Percentiles rank a stretch among this genome's conserved stretches.
Evolutionary conservation across 116 monocot genomes (phyloP).

Genomic region (Papilionanthe hybrid): DNA sequence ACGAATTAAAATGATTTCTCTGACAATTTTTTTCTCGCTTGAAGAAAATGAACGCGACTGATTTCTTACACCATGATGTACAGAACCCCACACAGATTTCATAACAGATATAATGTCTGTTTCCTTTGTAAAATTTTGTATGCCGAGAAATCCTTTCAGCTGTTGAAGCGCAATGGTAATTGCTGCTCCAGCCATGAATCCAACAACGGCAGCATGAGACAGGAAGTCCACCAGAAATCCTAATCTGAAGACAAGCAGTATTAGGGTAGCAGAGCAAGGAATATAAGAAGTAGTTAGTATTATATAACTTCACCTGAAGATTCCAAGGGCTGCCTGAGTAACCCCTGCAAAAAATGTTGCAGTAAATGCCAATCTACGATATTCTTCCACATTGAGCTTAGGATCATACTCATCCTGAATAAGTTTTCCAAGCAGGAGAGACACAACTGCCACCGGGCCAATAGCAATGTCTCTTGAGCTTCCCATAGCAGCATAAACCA

Average conservation of each 20-base stretch:
- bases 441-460: constrained; percentile 93
- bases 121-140: constrained; percentile 63
- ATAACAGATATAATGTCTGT: constrained; percentile 75
- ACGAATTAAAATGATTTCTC: neutral
- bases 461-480: constrained; percentile 94
- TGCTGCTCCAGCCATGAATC: constrained; percentile 59
- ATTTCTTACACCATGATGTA: constrained; percentile 62
- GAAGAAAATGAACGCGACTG: neutral
- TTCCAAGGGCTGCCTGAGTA: constrained; percentile 55
- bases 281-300: neutral
- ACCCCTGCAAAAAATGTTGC: constrained; percentile 93
- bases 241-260: constrained; percentile 19
- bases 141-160: constrained; percentile 86
- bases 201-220: constrained; percentile 56
- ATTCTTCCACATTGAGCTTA: constrained; percentile 22
- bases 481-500: constrained; percentile 88
- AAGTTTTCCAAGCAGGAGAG: constrained; percentile 69
- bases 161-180: constrained; percentile 89
- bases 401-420: constrained; percentile 62
- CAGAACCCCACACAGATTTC: constrained; percentile 65
- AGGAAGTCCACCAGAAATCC: constrained; percentile 42
- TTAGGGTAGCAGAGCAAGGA: neutral
- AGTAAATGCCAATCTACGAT: constrained; percentile 64
- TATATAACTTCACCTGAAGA: constrained; percentile 27
- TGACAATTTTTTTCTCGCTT: neutral